Evolutionary conservation across 225 moss, liverwort and hornwort species (phyloP).

Genomic region (Physcomitrellopsis africana): DNA sequence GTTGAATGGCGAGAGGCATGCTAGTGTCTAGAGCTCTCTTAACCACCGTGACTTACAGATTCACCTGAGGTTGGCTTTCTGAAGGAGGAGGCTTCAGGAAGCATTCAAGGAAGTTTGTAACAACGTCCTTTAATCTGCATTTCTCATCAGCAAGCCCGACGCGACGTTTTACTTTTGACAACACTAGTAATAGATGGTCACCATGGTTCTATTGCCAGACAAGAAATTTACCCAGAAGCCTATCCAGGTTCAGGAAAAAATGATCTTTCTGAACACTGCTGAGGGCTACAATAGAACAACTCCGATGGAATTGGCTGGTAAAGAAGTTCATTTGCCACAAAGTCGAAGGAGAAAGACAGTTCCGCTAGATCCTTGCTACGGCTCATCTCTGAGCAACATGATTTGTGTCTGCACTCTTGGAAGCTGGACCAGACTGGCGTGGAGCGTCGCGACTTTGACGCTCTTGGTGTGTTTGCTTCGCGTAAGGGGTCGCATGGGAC

Average conservation of each 20-base stretch:
- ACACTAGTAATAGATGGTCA: constrained; percentile 15
- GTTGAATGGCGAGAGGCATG: background rate
- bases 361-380: too few species aligned
- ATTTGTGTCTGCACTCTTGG: constrained; percentile 11
- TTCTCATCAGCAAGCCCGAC: background rate
- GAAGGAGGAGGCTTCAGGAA: background rate
- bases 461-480: constrained; percentile 41
- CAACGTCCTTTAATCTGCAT: background rate
- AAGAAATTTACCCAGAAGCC: constrained; percentile 23
- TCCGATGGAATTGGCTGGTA: constrained; percentile 32
- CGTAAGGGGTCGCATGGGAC: constrained; percentile 23
- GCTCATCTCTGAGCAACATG: constrained; percentile 18
- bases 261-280: constrained; percentile 24
- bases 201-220: constrained; percentile 45
- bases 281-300: constrained; percentile 26
- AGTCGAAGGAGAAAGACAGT: constrained; percentile 18
- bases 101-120: background rate
- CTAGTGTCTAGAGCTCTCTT: background rate
- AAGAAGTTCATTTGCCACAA: background rate
- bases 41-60: background rate
- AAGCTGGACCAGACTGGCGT: constrained; percentile 30
- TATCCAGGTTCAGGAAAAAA: constrained; percentile 17
- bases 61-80: background rate
- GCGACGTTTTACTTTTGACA: background rate
- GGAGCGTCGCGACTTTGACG: constrained; percentile 39